Evolutionary conservation across 192 early-diverging fungal genomes (phyloP), one percentile per base, ranked within the genome.

Genomic region (Coemansia sp.): DNA sequence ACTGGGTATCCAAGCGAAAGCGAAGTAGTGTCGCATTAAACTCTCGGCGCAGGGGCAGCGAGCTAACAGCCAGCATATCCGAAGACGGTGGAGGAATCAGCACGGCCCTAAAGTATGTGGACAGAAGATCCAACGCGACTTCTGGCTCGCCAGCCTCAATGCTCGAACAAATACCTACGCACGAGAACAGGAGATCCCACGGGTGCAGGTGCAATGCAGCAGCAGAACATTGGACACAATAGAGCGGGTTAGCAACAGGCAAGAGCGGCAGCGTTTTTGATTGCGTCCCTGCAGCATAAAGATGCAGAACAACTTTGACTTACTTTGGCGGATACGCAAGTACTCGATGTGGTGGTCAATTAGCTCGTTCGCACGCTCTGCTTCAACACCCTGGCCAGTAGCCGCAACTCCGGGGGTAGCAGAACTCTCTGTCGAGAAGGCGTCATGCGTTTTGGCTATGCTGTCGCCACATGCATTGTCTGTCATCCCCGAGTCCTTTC

Each of bases 341-440:
- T 74, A 71, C 61, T 80, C 72, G 22, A 80, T 68, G 25, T 80
- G 77, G 41, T 74, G 68, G 54, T 70, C 77, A 60, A 80, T 69
- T 53, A 74, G 49, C 54, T 71, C 58, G 49, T 52, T 61, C 26
- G 67, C 76, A 58, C 69, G 65, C 57, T 64, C 68, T 14, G 54
- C 47, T 21, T 68, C 60, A 9, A 9, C 34, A 28, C 50, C 19
- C 31, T n/a, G 31, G 34, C 23, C 10, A 41, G 41, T 52, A 31
- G 30, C 49, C 25, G 49, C 8, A 7, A 9, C 6, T 12, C 8
- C 6, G 10, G 34, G 8, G 22, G 56, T 14, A 19, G 34, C 34
- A 25, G 34, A 34, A n/a, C 14, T 25, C 18, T 49, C 24, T 34
- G 59, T 30, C n/a, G 7, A 28, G 47, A 60, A 31, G 31, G 25